A percentile compares a stretch with the other conserved stretches of the same genome.
phyloP scores from a whole-genome alignment of 2,329 filamentous ascomycete species.

The Apiospora aurea region DNA sequence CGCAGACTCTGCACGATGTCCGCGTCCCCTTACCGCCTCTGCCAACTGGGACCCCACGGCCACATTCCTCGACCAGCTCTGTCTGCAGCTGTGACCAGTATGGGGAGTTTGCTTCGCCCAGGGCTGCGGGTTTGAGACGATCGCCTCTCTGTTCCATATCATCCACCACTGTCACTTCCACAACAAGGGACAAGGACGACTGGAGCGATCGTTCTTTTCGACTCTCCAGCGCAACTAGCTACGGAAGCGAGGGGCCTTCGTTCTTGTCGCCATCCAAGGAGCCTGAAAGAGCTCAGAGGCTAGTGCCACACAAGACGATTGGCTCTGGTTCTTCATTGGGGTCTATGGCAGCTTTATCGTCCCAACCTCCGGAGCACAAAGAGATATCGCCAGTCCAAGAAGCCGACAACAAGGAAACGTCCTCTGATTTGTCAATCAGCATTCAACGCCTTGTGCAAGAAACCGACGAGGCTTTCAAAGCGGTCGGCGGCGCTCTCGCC shows the following conservation, averaged over 20 bases:
- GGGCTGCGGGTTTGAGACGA: slow-evolving; percentile 40
- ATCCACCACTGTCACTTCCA: slow-evolving; percentile 27
- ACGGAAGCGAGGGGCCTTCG: slow-evolving; percentile 35
- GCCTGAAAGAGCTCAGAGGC: slow-evolving; percentile 28
- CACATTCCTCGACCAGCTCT: slow-evolving; percentile 51
- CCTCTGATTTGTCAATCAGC: slow-evolving; percentile 43
- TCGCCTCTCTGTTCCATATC: slow-evolving; percentile 45
- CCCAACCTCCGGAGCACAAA: slow-evolving; percentile 38
- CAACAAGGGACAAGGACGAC: slow-evolving; percentile 34
- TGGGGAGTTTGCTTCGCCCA: slow-evolving; percentile 38
- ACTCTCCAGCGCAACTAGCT: slow-evolving; percentile 36
- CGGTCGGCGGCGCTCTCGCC: slow-evolving; percentile 50
- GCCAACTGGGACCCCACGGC: slow-evolving; percentile 45
- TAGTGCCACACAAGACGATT: slow-evolving; percentile 29
- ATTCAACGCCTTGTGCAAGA: slow-evolving; percentile 56
- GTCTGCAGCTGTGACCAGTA: slow-evolving; percentile 53
- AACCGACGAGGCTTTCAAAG: slow-evolving; percentile 58
- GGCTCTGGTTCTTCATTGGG: slow-evolving; percentile 36
- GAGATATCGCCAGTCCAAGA: slow-evolving; percentile 30
- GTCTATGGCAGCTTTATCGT: slow-evolving; percentile 40
- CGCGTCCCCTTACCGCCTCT: slow-evolving; percentile 47
- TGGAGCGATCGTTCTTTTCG: slow-evolving; percentile 36
- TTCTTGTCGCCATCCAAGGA: slow-evolving; percentile 34
- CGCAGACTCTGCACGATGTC: slow-evolving; percentile 49
- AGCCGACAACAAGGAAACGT: slow-evolving; percentile 35